Percentiles rank a stretch among this genome's conserved stretches.
These are phyloP conservation scores for Eustoma russellianum DNA, from an alignment of 257 asterid species.

Conservation along the genomic window DNA sequence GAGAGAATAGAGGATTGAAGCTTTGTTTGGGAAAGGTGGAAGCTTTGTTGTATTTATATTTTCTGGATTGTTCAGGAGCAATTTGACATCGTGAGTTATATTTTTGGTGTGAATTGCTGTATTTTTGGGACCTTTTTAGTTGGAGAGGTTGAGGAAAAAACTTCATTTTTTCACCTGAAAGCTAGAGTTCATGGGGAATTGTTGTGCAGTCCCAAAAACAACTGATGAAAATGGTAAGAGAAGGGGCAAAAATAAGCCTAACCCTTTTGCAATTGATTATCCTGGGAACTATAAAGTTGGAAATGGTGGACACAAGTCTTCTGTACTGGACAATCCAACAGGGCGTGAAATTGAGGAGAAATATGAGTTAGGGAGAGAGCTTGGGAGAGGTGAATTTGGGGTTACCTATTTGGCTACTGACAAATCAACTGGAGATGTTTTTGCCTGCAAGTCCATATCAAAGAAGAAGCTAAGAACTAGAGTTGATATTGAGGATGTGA, in stretches of 20 bases:
- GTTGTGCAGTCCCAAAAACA: constrained; percentile 26
- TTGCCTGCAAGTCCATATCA: constrained; percentile 41
- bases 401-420: constrained; percentile 39
- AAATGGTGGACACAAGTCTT: constrained; percentile 31
- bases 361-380: constrained; percentile 37
- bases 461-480: constrained; percentile 42
- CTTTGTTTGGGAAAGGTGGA: too few relatives aligned
- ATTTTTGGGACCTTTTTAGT: constrained; percentile 7
- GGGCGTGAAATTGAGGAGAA: constrained; percentile 31
- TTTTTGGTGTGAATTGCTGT: constrained; percentile 5
- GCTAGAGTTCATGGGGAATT: constrained; percentile 22
- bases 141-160: constrained; percentile 1
- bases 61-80: not conserved
- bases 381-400: constrained; percentile 46
- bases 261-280: constrained; percentile 25
- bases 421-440: constrained; percentile 24
- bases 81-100: not conserved
- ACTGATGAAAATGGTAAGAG: constrained; percentile 15
- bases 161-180: constrained; percentile 4
- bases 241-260: constrained; percentile 25
- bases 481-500: constrained; percentile 46
- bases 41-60: not conserved
- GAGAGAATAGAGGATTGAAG: constrained; percentile 1
- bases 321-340: constrained; percentile 34
- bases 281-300: constrained; percentile 14